Evolutionary conservation across 768 basidiomycete species (phyloP), one percentile per base, ranked within the genome.

Genomic region (Boletus eberwhitei): DNA sequence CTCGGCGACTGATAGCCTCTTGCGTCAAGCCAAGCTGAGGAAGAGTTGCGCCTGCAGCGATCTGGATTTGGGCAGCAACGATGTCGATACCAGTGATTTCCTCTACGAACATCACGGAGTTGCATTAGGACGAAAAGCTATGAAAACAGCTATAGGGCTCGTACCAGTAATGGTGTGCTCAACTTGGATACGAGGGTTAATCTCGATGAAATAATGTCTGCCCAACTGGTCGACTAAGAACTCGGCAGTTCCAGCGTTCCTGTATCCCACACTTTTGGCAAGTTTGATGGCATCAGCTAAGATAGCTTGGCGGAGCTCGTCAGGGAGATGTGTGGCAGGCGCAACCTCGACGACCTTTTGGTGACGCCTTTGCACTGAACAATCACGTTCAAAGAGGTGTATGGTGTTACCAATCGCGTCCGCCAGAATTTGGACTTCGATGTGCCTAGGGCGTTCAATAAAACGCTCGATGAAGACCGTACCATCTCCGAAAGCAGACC

Each of bases 341-440:
- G 97, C 97, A 46, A 97, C 95, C 73, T 98, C 97, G 58, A 98
- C 97, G 56, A 99, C 96, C 74, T 98, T 99, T 71, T 99, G 97
- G 75, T 99, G 97, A 55, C 97, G 81, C 57, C 97, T 79, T 72
- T 99, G 97, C 12, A 99, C 97, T 31, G 97, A 98, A 70, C 97
- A 99, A 71, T 99, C 97, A 70, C 97, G 93, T 73, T 99, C 97
- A 64, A 98, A 99, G 31, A 99, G 84, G 71, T 98, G 97, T 58
- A 99, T 92, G 35, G 90, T 90, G 78, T 98, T 98, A 37, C 97
- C 97, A 50, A 84, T 73, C 3, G 81, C 84, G 68, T 99, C 97
- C 14, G 93, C 97, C 46, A 99, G 79, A 55, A 98, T 72, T 74
- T 98, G 96, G 34, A 97, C 95, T 73, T 98, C 97, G 58, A 99